phyloP scores from a whole-genome alignment of 1,284 basidiomycete species.

The Naganishia sp. region DNA sequence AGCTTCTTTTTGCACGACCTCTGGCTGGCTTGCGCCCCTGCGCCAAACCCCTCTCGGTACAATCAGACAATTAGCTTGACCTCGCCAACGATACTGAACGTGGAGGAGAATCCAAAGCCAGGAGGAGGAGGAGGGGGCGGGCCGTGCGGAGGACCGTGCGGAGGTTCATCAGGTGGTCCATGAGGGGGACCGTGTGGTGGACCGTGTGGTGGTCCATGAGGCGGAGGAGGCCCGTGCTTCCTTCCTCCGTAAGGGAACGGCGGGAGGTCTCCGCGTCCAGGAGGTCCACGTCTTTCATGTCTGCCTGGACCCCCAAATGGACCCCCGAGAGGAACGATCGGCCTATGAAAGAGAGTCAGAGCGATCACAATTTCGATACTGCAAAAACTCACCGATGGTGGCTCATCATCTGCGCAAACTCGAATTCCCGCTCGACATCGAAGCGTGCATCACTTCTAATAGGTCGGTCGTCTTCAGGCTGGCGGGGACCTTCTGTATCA shows the following conservation, averaged over 20 bases:
- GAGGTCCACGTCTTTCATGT: too few relatives aligned
- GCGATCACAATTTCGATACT: background rate
- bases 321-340: background rate
- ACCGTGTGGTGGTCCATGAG: slow-evolving; percentile 1
- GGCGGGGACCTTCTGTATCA: background rate
- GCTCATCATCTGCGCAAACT: background rate
- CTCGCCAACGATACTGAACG: slow-evolving; percentile 28
- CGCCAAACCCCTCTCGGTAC: too few relatives aligned
- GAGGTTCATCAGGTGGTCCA: slow-evolving; percentile 9
- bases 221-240: background rate
- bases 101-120: slow-evolving; percentile 22
- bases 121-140: slow-evolving; percentile 15
- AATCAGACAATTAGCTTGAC: slow-evolving; percentile 23
- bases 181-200: slow-evolving; percentile 3
- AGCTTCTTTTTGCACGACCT: too few relatives aligned
- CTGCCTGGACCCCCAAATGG: too few relatives aligned
- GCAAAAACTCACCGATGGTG: background rate
- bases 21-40: too few relatives aligned
- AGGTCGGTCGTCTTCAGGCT: background rate
- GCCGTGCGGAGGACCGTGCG: slow-evolving; percentile 17
- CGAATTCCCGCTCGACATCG: slow-evolving; percentile 17
- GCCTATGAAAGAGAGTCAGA: background rate
- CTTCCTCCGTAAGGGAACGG: background rate
- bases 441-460: background rate
- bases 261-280: background rate